Conservation (phyloP, 805 yeast genomes). For the Candida maris region DNA sequence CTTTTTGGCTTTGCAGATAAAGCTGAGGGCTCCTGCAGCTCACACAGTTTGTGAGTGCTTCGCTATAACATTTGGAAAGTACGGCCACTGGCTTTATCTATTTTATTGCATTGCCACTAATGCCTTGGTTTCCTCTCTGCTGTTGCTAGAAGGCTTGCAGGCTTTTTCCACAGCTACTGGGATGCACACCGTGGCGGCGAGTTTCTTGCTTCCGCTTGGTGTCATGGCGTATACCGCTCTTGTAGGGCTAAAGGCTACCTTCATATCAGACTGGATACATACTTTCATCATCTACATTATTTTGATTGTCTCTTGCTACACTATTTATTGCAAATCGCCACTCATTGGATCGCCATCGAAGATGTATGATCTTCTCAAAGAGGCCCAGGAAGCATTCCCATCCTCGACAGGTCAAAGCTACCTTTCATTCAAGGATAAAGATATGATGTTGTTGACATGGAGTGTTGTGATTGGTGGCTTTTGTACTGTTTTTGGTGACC, state of each 20-base stretch:
- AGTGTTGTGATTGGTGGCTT: slow-evolving; percentile 31
- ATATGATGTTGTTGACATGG: slow-evolving; percentile 35
- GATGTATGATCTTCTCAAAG: slow-evolving; percentile 31
- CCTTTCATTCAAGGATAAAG: slow-evolving; percentile 31
- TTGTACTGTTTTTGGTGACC: slow-evolving; percentile 28
- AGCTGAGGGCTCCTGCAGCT: slow-evolving; percentile 38
- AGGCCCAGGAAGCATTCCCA: slow-evolving; percentile 18
- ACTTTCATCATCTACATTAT: slow-evolving; percentile 42
- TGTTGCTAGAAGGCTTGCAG: slow-evolving; percentile 43
- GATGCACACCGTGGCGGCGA: slow-evolving; percentile 43
- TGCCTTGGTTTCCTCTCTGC: slow-evolving; percentile 34
- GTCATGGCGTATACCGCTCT: slow-evolving; percentile 45
- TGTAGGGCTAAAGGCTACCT: slow-evolving; percentile 51
- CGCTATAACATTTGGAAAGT: slow-evolving; percentile 34
- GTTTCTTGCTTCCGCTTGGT: slow-evolving; percentile 42
- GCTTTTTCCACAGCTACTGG: slow-evolving; percentile 40
- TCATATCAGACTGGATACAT: slow-evolving; percentile 49
- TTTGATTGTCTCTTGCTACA: slow-evolving; percentile 24
- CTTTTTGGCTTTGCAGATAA: slow-evolving; percentile 36
- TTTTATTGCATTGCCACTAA: slow-evolving; percentile 37
- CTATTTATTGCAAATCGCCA: slow-evolving; percentile 28
- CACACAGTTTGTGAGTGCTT: slow-evolving; percentile 40
- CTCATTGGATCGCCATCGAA: slow-evolving; percentile 32
- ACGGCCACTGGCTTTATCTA: slow-evolving; percentile 34
- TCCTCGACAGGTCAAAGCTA: slow-evolving; percentile 29